Percentiles rank a stretch among this genome's conserved stretches.
phyloP scores from a whole-genome alignment of 345 rosid species.

The Noccaea caerulescens region DNA sequence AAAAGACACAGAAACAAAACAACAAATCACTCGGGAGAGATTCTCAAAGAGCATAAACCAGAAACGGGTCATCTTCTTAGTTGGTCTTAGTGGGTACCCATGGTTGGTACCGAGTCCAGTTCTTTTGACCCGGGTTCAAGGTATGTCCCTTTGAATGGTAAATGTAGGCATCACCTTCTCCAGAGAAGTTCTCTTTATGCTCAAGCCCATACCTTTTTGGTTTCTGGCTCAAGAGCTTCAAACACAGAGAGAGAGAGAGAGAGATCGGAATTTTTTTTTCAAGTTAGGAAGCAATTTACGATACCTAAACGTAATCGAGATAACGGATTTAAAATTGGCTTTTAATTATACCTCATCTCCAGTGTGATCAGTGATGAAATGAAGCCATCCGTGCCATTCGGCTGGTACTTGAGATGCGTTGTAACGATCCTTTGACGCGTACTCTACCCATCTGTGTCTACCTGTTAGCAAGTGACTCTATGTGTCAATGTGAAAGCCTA shows the following conservation, averaged over 20 bases:
- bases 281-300: neutral
- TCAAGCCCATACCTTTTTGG: conserved; percentile 88
- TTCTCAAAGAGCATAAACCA: conserved; percentile 18
- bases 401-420: conserved; percentile 98
- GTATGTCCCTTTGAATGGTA: conserved; percentile 97
- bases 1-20: conserved; percentile 21
- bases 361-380: conserved; percentile 87
- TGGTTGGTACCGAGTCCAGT: conserved; percentile 93
- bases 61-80: conserved; percentile 34
- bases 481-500: conserved; percentile 9
- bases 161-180: conserved; percentile 79
- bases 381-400: conserved; percentile 99
- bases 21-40: conserved; percentile 30
- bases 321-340: neutral
- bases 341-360: conserved; percentile 77
- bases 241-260: conserved; percentile 3
- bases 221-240: conserved; percentile 87
- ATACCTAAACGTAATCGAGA: neutral
- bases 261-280: neutral
- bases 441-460: conserved; percentile 96
- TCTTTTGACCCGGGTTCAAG: conserved; percentile 87
- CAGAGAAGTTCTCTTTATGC: conserved; percentile 88
- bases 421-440: conserved; percentile 79
- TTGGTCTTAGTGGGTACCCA: conserved; percentile 79
- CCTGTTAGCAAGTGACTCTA: conserved; percentile 51